Evolutionary conservation across 1,139 yeast genomes (phyloP).

Genomic region (Yamadazyma taylorii): DNA sequence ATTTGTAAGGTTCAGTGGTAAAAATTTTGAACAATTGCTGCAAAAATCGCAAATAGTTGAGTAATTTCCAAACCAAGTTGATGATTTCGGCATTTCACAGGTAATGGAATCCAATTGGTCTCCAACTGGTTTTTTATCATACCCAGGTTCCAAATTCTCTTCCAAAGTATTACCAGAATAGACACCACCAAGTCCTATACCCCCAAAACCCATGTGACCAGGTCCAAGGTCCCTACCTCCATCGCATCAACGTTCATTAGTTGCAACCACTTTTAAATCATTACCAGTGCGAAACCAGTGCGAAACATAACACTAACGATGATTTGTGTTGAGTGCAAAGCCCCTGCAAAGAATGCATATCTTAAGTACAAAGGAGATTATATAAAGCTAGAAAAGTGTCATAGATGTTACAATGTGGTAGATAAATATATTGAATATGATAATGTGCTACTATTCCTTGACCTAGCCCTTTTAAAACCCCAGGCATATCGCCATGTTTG

Average conservation of each 20-base stretch:
- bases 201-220: too few relatives aligned
- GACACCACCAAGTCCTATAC: too few relatives aligned
- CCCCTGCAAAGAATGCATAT: constrained; percentile 57
- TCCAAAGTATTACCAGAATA: too few relatives aligned
- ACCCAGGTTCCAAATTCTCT: too few relatives aligned
- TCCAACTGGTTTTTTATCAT: too few relatives aligned
- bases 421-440: constrained; percentile 94
- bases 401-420: constrained; percentile 68
- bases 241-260: too few relatives aligned
- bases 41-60: background rate
- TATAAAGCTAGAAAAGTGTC: constrained; percentile 78
- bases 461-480: constrained; percentile 76
- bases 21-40: too few relatives aligned
- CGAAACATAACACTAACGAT: constrained; percentile 29
- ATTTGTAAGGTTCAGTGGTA: too few relatives aligned
- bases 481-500: constrained; percentile 90
- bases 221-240: too few relatives aligned
- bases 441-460: constrained; percentile 78
- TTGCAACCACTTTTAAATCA: background rate
- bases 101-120: too few relatives aligned
- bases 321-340: constrained; percentile 89
- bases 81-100: too few relatives aligned
- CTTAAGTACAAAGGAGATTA: constrained; percentile 75
- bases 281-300: background rate
- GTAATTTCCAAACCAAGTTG: too few relatives aligned